A percentile compares a stretch with the other conserved stretches of the same genome.
phyloP scores from a whole-genome alignment of 495 filamentous ascomycete genomes.

The Neurospora sp. region DNA sequence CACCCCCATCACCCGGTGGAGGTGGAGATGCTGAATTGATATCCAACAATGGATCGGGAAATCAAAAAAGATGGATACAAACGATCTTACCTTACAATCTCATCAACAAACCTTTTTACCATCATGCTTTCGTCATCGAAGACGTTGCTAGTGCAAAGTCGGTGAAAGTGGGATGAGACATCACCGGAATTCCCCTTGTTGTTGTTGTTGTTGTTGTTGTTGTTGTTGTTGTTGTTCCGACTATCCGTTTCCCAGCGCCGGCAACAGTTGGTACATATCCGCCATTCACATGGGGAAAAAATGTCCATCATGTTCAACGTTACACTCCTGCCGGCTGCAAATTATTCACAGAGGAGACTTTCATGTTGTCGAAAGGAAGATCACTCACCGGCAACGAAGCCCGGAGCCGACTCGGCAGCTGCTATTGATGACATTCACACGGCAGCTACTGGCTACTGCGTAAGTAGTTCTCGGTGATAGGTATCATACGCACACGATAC shows the following conservation, averaged over 20 bases:
- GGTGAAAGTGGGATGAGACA: neutral
- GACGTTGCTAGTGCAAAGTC: neutral
- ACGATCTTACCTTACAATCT: neutral
- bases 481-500: neutral
- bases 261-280: neutral
- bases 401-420: neutral
- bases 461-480: neutral
- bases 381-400: neutral
- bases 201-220: too few species aligned
- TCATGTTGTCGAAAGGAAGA: neutral
- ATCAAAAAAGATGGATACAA: neutral
- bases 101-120: neutral
- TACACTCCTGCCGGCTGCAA: neutral
- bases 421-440: neutral
- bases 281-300: neutral
- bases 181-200: neutral
- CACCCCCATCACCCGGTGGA: neutral
- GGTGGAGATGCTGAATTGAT: neutral
- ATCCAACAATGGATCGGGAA: neutral
- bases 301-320: neutral
- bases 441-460: neutral
- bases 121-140: neutral
- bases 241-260: neutral
- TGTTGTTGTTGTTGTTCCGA: neutral
- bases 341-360: neutral